These are phyloP conservation scores for Ceratobasidium papillatum DNA, from an alignment of 1,284 basidiomycete genomes.

Conservation along the genomic window DNA sequence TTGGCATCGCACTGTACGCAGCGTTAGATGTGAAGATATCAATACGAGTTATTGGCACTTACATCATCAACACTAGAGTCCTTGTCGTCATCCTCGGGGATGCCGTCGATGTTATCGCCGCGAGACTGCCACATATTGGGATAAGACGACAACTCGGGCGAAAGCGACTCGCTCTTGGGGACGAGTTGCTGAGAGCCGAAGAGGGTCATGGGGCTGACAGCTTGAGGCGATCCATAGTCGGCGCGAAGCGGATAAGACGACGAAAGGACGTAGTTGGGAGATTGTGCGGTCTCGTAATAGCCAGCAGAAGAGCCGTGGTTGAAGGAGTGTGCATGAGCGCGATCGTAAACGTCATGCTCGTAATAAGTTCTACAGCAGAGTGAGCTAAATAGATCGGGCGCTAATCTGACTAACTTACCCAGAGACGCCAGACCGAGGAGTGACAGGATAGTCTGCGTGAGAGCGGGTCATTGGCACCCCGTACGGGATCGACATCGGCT, in stretches of 20 bases:
- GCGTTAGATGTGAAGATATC: neutral
- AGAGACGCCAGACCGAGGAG: constrained; percentile 18
- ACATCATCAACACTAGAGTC: constrained; percentile 39
- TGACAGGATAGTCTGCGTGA: constrained; percentile 32
- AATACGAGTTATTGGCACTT: neutral
- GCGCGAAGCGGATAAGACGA: constrained; percentile 12
- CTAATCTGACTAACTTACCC: neutral
- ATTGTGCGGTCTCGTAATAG: constrained; percentile 29
- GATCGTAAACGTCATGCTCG: constrained; percentile 28
- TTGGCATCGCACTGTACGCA: constrained; percentile 19
- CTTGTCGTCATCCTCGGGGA: constrained; percentile 38
- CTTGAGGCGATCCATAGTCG: constrained; percentile 31
- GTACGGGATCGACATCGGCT: constrained; percentile 20
- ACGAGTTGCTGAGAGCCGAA: constrained; percentile 18
- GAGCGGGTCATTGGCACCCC: neutral
- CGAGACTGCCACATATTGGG: constrained; percentile 28
- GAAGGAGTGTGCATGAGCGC: constrained; percentile 14
- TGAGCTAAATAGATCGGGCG: constrained; percentile 2
- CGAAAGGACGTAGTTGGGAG: constrained; percentile 37
- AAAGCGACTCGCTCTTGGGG: constrained; percentile 35
- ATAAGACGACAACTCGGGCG: constrained; percentile 23
- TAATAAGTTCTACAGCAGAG: constrained; percentile 15
- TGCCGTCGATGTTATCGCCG: neutral
- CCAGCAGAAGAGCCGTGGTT: constrained; percentile 14
- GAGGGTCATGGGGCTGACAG: constrained; percentile 27